phyloP scores from a whole-genome alignment of 352 stramenopile genomes.

The Pythium aristosporum region DNA sequence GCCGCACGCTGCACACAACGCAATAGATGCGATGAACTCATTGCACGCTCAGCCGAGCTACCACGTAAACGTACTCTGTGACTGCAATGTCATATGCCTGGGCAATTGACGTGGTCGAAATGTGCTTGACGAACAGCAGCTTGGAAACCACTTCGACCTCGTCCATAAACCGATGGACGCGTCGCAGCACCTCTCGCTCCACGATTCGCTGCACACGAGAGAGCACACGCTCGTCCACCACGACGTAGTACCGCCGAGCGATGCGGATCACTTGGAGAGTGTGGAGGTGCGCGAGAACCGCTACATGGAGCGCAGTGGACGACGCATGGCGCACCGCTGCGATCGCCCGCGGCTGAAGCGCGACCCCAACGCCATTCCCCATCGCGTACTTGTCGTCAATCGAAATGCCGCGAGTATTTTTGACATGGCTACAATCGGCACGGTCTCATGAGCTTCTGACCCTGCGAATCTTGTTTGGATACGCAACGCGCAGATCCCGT shows the following conservation, averaged over 20 bases:
- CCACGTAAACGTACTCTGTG: conserved; percentile 39
- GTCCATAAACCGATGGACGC: conserved; percentile 39
- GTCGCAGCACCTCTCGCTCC: conserved; percentile 49
- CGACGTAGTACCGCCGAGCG: conserved; percentile 40
- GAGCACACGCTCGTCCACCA: conserved; percentile 59
- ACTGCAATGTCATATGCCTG: conserved; percentile 49
- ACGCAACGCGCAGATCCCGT: neutral
- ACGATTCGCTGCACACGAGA: conserved; percentile 44
- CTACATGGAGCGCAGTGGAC: conserved; percentile 27
- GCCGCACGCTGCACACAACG: conserved; percentile 35
- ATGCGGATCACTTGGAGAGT: conserved; percentile 36
- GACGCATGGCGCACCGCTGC: conserved; percentile 27
- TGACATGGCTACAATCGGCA: conserved; percentile 25
- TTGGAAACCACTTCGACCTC: conserved; percentile 60
- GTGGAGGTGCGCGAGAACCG: conserved; percentile 34
- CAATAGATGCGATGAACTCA: neutral
- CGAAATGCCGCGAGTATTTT: conserved; percentile 8
- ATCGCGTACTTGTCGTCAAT: conserved; percentile 21
- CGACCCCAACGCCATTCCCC: conserved; percentile 51
- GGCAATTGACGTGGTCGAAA: conserved; percentile 57
- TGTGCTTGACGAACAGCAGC: conserved; percentile 58
- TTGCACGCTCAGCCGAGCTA: neutral
- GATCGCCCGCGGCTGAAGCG: conserved; percentile 28
- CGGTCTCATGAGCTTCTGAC: neutral
- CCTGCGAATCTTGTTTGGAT: conserved; percentile 4